Base-by-base conservation (phyloP, 768 basidiomycete species). In the Cystofilobasidium bisporidii region DNA sequence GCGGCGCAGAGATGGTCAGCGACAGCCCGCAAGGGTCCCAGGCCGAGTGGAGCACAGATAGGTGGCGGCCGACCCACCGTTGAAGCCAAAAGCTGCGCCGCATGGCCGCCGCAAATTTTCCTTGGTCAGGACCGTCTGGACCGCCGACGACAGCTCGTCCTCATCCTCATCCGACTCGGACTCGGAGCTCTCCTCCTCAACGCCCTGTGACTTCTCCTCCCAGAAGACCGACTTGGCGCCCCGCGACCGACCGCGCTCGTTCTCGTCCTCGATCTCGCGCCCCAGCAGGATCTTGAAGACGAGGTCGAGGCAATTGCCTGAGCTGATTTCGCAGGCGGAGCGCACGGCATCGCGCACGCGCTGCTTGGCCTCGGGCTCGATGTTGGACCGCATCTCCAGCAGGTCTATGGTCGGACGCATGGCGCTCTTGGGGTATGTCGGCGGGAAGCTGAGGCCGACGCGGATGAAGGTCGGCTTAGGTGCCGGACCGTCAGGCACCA, bases 61-160 rank as follows among this genome's bases (percentile, higher is more conserved):
- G 24, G 18, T 18, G 8, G 47, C 20, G 36, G 36, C 14, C 24
- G 4, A 74, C 80, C 56, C 67, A 90, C 91, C 92, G 74, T 90
- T 89, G 0, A 88, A 88, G 0, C 91, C 88, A 79, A 93, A 94
- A 0, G 86, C 83, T 2, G 89, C 91, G 73, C 92, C 91, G 1
- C 88, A 90, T 1, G 90, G 87, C 75, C 91, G 89, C 0, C 87
- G 86, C 9, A 91, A 75, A 74, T 90, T 90, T 77, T 89, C 88
- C 71, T 85, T 82, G 60, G 81, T 84, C 60, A 85, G 80, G 69
- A 87, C 72, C 1, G 86, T 71, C 0, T 83, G 80, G 41, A 83
- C 80, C 2, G 55, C 38, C 82, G 72, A 77, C 78, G 62, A 32
- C 4, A 28, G 48, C 67, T 71, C 59, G 69, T 73, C 63, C 22